Conservation (phyloP, 1,284 basidiomycete genomes). For the Sanghuangporus sanghuang region DNA sequence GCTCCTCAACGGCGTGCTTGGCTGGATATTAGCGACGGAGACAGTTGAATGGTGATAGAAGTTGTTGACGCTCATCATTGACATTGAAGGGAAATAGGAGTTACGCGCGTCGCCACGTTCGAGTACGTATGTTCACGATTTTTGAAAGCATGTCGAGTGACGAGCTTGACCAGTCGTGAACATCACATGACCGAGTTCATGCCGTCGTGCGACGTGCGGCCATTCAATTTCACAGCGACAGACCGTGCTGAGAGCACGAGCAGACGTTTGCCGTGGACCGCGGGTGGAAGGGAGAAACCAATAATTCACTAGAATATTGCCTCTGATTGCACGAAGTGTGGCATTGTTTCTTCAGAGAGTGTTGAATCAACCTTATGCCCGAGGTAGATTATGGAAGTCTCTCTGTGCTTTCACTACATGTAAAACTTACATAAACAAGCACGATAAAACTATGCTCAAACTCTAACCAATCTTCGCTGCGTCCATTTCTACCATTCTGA, state of each 20-base stretch:
- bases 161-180: slow-evolving; percentile 58
- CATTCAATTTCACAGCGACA: too few relatives aligned
- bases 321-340: too few relatives aligned
- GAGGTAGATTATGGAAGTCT: too few relatives aligned
- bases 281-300: too few relatives aligned
- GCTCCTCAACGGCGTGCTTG: neutral
- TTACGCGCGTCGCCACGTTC: slow-evolving; percentile 58
- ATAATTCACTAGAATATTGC: too few relatives aligned
- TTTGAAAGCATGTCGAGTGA: slow-evolving; percentile 51
- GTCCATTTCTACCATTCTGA: neutral
- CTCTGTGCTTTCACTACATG: too few relatives aligned
- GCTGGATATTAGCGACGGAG: neutral
- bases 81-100: slow-evolving; percentile 35
- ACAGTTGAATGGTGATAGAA: neutral
- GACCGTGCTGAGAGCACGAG: too few relatives aligned
- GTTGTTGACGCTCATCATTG: neutral
- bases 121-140: slow-evolving; percentile 16
- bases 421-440: too few relatives aligned
- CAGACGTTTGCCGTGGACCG: too few relatives aligned
- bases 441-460: too few relatives aligned
- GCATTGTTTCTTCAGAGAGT: too few relatives aligned
- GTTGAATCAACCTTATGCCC: too few relatives aligned
- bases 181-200: slow-evolving; percentile 31
- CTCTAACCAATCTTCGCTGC: neutral
- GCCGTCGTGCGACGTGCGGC: slow-evolving; percentile 20